Percentiles rank a stretch among this genome's conserved stretches.
Conservation (phyloP, 2,329 filamentous ascomycete genomes). For the Trichoderma aggressivum region DNA sequence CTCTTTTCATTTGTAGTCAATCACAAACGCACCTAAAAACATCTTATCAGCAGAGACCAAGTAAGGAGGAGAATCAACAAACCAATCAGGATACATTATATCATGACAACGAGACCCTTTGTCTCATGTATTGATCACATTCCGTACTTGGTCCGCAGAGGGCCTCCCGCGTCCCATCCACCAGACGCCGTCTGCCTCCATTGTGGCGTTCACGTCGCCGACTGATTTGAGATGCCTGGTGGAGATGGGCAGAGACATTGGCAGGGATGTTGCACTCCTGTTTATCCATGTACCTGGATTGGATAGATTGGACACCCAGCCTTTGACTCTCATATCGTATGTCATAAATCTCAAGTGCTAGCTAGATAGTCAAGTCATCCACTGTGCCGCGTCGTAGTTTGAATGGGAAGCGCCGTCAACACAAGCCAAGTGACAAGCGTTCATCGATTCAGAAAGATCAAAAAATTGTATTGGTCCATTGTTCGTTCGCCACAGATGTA, state of each 20-base stretch:
- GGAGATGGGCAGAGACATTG: background rate
- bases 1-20: background rate
- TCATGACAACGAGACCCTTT: background rate
- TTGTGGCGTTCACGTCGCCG: background rate
- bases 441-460: background rate
- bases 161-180: background rate
- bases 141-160: background rate
- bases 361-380: background rate
- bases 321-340: background rate
- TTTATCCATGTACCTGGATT: background rate
- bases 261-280: background rate
- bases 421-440: background rate
- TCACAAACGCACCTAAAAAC: background rate
- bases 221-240: background rate
- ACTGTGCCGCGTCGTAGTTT: background rate
- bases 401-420: background rate
- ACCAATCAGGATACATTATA: background rate
- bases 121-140: background rate
- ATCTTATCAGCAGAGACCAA: background rate
- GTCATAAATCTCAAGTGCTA: background rate
- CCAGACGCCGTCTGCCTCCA: background rate
- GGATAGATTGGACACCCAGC: background rate
- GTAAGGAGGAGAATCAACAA: no score
- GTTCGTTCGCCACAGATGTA: background rate
- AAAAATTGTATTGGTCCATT: background rate